Evolutionary conservation across 129 eudicot species (phyloP), one percentile per base, ranked within the genome.

Genomic region (Mikania micrantha): DNA sequence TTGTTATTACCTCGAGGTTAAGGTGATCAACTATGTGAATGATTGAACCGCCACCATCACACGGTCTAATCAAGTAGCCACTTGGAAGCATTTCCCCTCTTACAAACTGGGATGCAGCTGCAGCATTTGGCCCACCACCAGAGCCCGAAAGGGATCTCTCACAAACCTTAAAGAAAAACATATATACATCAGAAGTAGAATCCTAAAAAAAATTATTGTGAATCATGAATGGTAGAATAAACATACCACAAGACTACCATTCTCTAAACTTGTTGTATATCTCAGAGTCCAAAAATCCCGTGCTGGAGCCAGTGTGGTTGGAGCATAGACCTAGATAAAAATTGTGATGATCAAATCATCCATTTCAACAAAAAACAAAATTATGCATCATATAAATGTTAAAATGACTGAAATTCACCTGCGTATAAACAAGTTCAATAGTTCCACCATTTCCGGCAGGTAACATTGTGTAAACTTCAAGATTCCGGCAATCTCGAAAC

Each of bases 11-110:
- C 97, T 85, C 87, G 9, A 91, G 90, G 80, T 88, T 88, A 44
- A 91, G 83, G 80, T 91, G 97, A 68, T 91, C 98, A 64, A 93
- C 98, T 56, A 93, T 88, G 76, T 93, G 98, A 61, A 93, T 81
- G 4, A 93, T 93, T 3, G 98, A 93, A n/a, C 98, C 98, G 16
- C 98, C 98, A 56, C 98, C 98, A 52, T 93, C 98, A 81, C 98
- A 93, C 20, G 98, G 95, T 44, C 98, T 81, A 71, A 93, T 81
- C 76, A 93, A 64, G 75, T 93, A 93, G 60, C 98, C 98, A 66
- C 96, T 88, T 12, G 98, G 96, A 79, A 88, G 94, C 90, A 88
- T 84, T 78, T 88, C 96, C 34, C 86, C 98, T 73, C 98, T 67
- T 27, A 86, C 85, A 52, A 93, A 93, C 57, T 88, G 95, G 74